Percentiles rank a stretch among this genome's conserved stretches.
These are phyloP conservation scores for Chlamydomonas sp. DNA, from an alignment of 139 green algal genomes.

Conservation along the genomic window DNA sequence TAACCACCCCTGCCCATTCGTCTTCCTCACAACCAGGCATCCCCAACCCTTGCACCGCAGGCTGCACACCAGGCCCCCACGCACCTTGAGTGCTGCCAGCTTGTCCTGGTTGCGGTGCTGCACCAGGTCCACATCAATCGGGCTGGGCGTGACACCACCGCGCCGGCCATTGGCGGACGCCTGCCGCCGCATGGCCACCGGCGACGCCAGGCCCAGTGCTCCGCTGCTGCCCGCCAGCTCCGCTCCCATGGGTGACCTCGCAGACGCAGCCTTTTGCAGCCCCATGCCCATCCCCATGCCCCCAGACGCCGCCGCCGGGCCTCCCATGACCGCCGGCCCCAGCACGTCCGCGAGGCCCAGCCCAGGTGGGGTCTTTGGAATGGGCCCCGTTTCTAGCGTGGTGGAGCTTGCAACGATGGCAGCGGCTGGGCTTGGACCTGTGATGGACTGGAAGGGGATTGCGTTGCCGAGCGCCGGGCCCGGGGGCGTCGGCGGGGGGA, in stretches of 20 bases:
- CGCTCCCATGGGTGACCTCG: no score
- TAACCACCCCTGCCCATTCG: neutral
- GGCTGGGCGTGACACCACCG: neutral
- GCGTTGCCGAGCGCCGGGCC: no score
- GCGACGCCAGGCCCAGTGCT: no score
- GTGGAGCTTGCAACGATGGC: neutral
- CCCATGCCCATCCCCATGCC: neutral
- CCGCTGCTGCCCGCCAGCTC: no score
- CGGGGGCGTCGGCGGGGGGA: neutral
- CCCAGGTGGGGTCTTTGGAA: neutral
- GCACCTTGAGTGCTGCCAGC: slow-evolving; percentile 31
- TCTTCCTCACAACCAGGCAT: neutral
- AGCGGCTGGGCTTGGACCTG: neutral
- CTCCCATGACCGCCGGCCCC: neutral
- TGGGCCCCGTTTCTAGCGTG: slow-evolving; percentile 11
- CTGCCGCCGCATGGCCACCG: neutral
- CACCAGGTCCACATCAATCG: slow-evolving; percentile 38
- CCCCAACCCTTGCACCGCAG: neutral
- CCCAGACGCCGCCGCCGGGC: neutral
- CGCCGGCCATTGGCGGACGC: neutral
- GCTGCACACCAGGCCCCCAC: neutral
- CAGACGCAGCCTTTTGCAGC: no score
- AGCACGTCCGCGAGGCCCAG: neutral
- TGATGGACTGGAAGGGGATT: slow-evolving; percentile 20
- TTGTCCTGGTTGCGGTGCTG: slow-evolving; percentile 41